Conservation (phyloP, 306 rosid genomes). For the Corylus heterophylla region DNA sequence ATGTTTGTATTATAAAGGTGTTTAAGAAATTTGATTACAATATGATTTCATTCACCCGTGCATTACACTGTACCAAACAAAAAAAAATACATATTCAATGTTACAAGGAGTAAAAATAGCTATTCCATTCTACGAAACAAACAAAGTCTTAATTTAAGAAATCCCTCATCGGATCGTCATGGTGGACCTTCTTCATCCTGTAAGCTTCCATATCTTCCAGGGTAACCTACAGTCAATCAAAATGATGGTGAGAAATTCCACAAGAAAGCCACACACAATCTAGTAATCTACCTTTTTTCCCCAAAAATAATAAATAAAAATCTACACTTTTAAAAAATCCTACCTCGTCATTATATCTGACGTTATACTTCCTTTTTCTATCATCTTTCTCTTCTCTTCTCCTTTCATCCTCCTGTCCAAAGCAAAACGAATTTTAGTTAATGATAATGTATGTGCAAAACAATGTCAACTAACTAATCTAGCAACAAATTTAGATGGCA, state of each 20-base stretch:
- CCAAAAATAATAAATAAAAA: too few relatives aligned
- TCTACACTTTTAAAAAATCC: too few relatives aligned
- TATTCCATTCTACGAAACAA: too few relatives aligned
- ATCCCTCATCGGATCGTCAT: constrained; percentile 55
- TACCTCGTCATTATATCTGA: constrained; percentile 60
- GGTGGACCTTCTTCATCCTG: constrained; percentile 56
- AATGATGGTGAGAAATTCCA: constrained; percentile 1
- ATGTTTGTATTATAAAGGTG: too few relatives aligned
- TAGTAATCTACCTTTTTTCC: too few relatives aligned
- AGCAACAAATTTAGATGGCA: neutral
- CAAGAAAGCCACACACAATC: neutral
- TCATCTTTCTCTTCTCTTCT: constrained; percentile 65
- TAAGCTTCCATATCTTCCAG: constrained; percentile 62
- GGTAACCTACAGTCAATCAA: constrained; percentile 33
- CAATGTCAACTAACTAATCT: neutral
- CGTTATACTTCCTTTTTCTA: constrained; percentile 57
- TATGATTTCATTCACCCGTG: too few relatives aligned
- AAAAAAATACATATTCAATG: too few relatives aligned
- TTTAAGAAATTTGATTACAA: too few relatives aligned
- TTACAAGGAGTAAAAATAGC: too few relatives aligned
- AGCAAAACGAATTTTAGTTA: neutral
- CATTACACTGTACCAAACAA: too few relatives aligned
- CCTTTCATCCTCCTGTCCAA: constrained; percentile 56
- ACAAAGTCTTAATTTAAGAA: constrained; percentile 19
- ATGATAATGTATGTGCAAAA: neutral